A percentile compares a stretch with the other conserved stretches of the same genome.
These are phyloP conservation scores for Phyllosticta citribraziliensis DNA, from an alignment of 2,329 filamentous ascomycete genomes.

Conservation along the genomic window DNA sequence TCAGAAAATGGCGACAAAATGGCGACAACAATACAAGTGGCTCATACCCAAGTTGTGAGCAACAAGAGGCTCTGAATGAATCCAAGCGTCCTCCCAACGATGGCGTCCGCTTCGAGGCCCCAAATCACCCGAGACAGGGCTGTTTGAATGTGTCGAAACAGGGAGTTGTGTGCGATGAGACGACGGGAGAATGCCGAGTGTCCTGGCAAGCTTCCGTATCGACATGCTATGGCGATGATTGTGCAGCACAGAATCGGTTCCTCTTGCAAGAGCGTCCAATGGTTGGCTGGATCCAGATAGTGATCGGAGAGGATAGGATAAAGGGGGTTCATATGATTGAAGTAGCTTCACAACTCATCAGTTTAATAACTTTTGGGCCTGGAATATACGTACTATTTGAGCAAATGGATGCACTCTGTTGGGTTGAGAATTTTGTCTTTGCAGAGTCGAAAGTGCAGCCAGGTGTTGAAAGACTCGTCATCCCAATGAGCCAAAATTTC, in stretches of 20 bases:
- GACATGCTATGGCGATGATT: not conserved
- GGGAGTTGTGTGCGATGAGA: not conserved
- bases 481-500: not conserved
- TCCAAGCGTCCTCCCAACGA: not conserved
- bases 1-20: not conserved
- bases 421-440: conserved; percentile 4
- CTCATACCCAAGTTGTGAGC: not conserved
- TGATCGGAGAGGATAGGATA: conserved; percentile 4
- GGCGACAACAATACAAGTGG: no score
- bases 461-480: not conserved
- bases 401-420: conserved; percentile 1
- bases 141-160: conserved; percentile 2
- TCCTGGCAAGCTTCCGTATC: conserved; percentile 3
- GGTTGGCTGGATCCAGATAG: conserved; percentile 3
- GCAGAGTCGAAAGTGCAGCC: conserved; percentile 6
- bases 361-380: not conserved
- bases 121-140: not conserved
- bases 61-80: conserved; percentile 5
- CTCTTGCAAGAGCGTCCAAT: conserved; percentile 1
- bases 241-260: conserved; percentile 5
- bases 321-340: conserved; percentile 1
- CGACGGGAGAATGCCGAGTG: not conserved
- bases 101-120: conserved; percentile 3
- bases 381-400: not conserved
- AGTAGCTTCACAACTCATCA: not conserved